These are phyloP conservation scores for Hygrophorus pudorinus DNA, from an alignment of 768 basidiomycete genomes.

Conservation along the genomic window DNA sequence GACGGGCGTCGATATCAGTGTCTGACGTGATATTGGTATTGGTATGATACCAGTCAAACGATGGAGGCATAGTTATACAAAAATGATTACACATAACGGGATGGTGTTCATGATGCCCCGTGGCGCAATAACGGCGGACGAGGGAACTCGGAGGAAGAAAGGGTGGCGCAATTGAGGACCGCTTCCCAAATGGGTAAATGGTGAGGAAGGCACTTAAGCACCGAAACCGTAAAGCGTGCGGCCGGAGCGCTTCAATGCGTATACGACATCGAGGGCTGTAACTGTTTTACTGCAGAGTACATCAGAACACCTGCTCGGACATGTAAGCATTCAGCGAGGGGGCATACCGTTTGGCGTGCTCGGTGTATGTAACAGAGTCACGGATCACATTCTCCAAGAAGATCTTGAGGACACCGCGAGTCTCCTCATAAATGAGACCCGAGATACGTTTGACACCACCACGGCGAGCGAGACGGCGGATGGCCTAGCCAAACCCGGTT, in stretches of 20 bases:
- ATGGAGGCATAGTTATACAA: too few species aligned
- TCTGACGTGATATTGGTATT: too few species aligned
- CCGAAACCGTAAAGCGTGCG: constrained; percentile 58
- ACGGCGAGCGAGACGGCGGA: constrained; percentile 50
- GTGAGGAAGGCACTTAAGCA: constrained; percentile 21
- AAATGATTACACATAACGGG: not conserved
- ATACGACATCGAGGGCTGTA: constrained; percentile 56
- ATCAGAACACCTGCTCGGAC: not conserved
- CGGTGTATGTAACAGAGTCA: constrained; percentile 69
- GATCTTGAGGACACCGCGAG: constrained; percentile 45
- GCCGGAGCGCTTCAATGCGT: constrained; percentile 40
- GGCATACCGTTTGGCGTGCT: constrained; percentile 54
- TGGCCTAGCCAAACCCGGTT: constrained; percentile 11
- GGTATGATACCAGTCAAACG: too few species aligned
- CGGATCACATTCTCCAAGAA: constrained; percentile 43
- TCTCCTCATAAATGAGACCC: constrained; percentile 47
- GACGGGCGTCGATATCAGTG: too few species aligned
- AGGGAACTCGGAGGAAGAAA: not conserved
- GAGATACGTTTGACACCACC: constrained; percentile 41
- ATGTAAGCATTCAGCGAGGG: not conserved
- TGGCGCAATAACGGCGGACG: too few species aligned
- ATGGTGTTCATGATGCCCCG: too few species aligned
- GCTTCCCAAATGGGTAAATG: not conserved
- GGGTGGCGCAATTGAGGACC: not conserved
- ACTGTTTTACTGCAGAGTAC: constrained; percentile 36